Evolutionary conservation across 2,329 filamentous ascomycete species (phyloP).

Genomic region (Aspergillus sp.): DNA sequence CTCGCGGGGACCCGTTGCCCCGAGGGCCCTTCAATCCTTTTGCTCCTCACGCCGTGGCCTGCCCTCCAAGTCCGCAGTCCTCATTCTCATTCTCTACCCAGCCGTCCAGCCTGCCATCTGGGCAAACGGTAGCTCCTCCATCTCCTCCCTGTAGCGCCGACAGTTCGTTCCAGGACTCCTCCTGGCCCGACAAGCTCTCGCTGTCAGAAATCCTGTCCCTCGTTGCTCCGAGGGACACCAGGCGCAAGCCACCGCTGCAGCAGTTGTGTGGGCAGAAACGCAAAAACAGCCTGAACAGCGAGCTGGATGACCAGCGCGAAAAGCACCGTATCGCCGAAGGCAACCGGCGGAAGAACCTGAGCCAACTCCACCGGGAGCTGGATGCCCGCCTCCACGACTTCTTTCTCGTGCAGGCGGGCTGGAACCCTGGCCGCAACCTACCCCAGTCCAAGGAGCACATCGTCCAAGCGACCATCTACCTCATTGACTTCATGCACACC

Average conservation of each 20-base stretch:
- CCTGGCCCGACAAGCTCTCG: slow-evolving; percentile 27
- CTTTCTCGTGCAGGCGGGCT: slow-evolving; percentile 31
- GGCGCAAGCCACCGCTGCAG: slow-evolving; percentile 30
- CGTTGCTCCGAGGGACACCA: slow-evolving; percentile 28
- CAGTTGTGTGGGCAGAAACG: slow-evolving; percentile 32
- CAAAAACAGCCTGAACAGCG: slow-evolving; percentile 21
- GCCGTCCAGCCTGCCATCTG: slow-evolving; percentile 19
- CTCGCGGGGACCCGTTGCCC: slow-evolving; percentile 27
- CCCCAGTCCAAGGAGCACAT: slow-evolving; percentile 35
- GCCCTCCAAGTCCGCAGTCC: slow-evolving; percentile 26
- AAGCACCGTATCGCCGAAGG: slow-evolving; percentile 34
- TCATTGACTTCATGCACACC: slow-evolving; percentile 31
- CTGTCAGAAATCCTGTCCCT: slow-evolving; percentile 24
- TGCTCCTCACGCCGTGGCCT: slow-evolving; percentile 21
- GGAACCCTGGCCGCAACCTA: slow-evolving; percentile 31
- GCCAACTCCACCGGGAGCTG: slow-evolving; percentile 29
- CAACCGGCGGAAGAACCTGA: slow-evolving; percentile 32
- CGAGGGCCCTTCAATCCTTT: slow-evolving; percentile 31
- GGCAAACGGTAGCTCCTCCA: slow-evolving; percentile 24
- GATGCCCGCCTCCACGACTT: slow-evolving; percentile 30
- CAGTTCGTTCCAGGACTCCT: slow-evolving; percentile 26
- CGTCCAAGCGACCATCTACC: slow-evolving; percentile 28
- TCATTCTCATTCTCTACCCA: slow-evolving; percentile 25
- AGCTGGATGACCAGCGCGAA: slow-evolving; percentile 30
- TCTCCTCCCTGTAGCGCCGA: slow-evolving; percentile 31